Evolutionary conservation across 164 flowering plant genomes (phyloP).

Genomic region (Piper betle): DNA sequence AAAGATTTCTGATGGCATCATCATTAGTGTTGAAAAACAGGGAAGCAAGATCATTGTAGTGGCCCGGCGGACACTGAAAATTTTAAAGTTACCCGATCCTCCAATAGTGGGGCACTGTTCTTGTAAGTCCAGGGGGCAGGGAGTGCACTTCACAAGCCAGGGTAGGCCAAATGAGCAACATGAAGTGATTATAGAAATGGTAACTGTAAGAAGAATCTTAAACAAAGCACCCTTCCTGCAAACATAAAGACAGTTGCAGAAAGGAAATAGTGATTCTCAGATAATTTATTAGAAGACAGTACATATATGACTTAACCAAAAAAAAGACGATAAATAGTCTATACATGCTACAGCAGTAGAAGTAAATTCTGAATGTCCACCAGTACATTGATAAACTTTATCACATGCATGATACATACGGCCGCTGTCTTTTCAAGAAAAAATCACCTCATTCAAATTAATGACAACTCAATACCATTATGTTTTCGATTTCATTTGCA

Average conservation of each 20-base stretch:
- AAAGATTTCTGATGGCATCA: slow-evolving; percentile 82
- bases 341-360: too few species aligned
- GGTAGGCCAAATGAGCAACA: slow-evolving; percentile 71
- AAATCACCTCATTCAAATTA: too few species aligned
- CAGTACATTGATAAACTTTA: too few species aligned
- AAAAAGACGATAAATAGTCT: neutral
- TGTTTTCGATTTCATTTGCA: too few species aligned
- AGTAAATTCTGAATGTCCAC: too few species aligned
- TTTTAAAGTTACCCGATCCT: slow-evolving; percentile 72
- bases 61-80: slow-evolving; percentile 65
- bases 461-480: too few species aligned
- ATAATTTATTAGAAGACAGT: too few species aligned
- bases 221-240: too few species aligned
- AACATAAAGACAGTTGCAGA: too few species aligned
- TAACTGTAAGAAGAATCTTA: too few species aligned
- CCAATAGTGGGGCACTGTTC: slow-evolving; percentile 60
- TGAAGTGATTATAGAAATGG: slow-evolving; percentile 26
- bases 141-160: slow-evolving; percentile 68
- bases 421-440: too few species aligned
- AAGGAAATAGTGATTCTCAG: too few species aligned
- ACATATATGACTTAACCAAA: neutral
- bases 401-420: neutral
- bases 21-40: slow-evolving; percentile 79
- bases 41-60: slow-evolving; percentile 90
- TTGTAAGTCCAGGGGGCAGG: slow-evolving; percentile 44